Percentiles rank a stretch among this genome's conserved stretches.
phyloP scores from a whole-genome alignment of 805 yeast species.

The Candida jianshihensis region DNA sequence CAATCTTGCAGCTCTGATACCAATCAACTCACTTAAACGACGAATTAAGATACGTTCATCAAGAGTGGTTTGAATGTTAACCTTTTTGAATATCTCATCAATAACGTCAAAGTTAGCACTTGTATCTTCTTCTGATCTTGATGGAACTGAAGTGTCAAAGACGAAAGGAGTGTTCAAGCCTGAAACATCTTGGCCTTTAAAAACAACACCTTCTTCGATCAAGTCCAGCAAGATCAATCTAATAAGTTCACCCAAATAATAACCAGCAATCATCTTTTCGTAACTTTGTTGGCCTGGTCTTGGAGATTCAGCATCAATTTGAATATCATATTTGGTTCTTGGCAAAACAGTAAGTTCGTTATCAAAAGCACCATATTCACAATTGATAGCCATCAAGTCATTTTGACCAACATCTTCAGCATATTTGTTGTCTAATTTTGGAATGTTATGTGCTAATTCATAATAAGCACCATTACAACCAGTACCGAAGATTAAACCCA shows the following conservation, averaged over 20 bases:
- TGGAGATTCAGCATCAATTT: constrained; percentile 80
- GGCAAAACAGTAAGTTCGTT: constrained; percentile 81
- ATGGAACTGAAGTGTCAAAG: constrained; percentile 86
- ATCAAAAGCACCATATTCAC: constrained; percentile 98
- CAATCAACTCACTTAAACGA: constrained; percentile 77
- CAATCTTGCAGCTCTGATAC: constrained; percentile 87
- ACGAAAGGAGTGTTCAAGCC: constrained; percentile 57
- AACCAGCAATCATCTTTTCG: constrained; percentile 97
- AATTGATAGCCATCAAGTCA: constrained; percentile 89
- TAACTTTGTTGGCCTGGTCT: constrained; percentile 94
- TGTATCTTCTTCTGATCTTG: constrained; percentile 84
- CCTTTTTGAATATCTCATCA: constrained; percentile 52
- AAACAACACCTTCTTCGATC: constrained; percentile 55
- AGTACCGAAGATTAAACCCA: constrained; percentile 96
- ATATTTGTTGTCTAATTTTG: constrained; percentile 70
- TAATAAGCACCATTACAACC: constrained; percentile 97
- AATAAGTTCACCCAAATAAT: constrained; percentile 88
- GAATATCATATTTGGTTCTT: constrained; percentile 80
- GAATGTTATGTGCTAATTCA: constrained; percentile 65
- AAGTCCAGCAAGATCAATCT: constrained; percentile 76
- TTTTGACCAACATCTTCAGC: constrained; percentile 55
- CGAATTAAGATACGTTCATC: constrained; percentile 81
- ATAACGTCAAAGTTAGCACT: constrained; percentile 76
- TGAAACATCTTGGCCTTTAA: constrained; percentile 60
- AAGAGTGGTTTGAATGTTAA: constrained; percentile 55